Evolutionary conservation across 2,329 filamentous ascomycete genomes (phyloP).

Genomic region (Podosphaera leucotricha): DNA sequence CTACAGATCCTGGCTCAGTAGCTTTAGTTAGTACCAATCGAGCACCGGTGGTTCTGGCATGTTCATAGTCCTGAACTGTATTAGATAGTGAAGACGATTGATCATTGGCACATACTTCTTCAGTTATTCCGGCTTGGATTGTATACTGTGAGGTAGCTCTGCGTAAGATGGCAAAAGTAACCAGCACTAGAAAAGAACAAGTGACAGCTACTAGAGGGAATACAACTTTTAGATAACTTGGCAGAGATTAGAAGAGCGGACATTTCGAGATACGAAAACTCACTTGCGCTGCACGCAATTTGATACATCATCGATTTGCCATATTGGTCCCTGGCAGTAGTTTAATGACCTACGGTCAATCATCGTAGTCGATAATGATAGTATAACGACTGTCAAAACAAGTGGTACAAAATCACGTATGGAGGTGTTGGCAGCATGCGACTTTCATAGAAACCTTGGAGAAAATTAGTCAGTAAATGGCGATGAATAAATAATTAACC

Average conservation of each 20-base stretch:
- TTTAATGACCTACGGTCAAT: constrained; percentile 8
- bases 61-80: constrained; percentile 23
- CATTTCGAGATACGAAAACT: constrained; percentile 13
- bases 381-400: too few relatives aligned
- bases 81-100: too few relatives aligned
- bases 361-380: background rate
- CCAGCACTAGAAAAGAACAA: constrained; percentile 45
- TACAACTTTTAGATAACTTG: constrained; percentile 56
- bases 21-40: constrained; percentile 34
- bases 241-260: constrained; percentile 6
- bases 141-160: constrained; percentile 25
- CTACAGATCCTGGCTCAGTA: constrained; percentile 35
- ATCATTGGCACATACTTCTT: background rate
- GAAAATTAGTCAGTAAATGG: too few relatives aligned
- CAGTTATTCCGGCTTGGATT: background rate
- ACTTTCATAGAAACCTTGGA: too few relatives aligned
- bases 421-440: too few relatives aligned
- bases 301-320: constrained; percentile 39
- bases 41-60: constrained; percentile 31
- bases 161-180: constrained; percentile 30
- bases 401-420: too few relatives aligned
- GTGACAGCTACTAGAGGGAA: constrained; percentile 51
- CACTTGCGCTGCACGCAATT: constrained; percentile 44
- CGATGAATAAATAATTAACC: too few relatives aligned
- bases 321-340: constrained; percentile 18